Evolutionary conservation across 257 asterid species (phyloP).

Genomic region (Primulina tabacum): DNA sequence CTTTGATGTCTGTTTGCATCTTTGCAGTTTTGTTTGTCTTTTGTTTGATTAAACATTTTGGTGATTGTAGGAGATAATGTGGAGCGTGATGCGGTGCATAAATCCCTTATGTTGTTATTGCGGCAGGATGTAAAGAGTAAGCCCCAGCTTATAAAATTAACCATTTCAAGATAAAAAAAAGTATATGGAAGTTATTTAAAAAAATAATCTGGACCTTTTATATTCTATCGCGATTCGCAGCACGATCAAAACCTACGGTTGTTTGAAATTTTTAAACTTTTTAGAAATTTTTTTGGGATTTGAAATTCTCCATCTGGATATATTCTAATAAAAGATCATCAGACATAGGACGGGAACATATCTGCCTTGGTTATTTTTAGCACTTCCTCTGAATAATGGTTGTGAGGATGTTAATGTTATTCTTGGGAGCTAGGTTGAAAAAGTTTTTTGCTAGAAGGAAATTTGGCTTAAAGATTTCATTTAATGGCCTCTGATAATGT

Average conservation of each 20-base stretch:
- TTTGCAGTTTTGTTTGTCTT: conserved; percentile 11
- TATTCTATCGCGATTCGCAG: not conserved
- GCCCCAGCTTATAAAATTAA: conserved; percentile 18
- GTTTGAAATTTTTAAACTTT: not conserved
- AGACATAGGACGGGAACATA: conserved; percentile 10
- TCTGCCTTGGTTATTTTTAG: conserved; percentile 5
- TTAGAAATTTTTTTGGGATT: not conserved
- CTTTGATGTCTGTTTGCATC: conserved; percentile 14
- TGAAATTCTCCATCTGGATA: not conserved
- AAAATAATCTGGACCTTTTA: not conserved
- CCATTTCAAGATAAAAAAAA: not conserved
- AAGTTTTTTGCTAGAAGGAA: not conserved
- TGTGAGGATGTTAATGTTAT: conserved; percentile 14
- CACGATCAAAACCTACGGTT: not conserved
- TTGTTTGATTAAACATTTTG: conserved; percentile 13
- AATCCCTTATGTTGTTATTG: conserved; percentile 75
- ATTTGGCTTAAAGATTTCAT: conserved; percentile 2
- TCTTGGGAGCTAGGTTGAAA: conserved; percentile 10
- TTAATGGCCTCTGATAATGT: conserved; percentile 8
- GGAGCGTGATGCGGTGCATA: conserved; percentile 96
- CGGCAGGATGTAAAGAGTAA: conserved; percentile 93
- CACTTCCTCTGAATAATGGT: conserved; percentile 13
- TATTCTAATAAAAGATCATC: not conserved
- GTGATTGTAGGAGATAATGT: conserved; percentile 68
- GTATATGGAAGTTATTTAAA: not conserved